Conservation (phyloP, 2,329 filamentous ascomycete species). For the Bertia moriformis region DNA sequence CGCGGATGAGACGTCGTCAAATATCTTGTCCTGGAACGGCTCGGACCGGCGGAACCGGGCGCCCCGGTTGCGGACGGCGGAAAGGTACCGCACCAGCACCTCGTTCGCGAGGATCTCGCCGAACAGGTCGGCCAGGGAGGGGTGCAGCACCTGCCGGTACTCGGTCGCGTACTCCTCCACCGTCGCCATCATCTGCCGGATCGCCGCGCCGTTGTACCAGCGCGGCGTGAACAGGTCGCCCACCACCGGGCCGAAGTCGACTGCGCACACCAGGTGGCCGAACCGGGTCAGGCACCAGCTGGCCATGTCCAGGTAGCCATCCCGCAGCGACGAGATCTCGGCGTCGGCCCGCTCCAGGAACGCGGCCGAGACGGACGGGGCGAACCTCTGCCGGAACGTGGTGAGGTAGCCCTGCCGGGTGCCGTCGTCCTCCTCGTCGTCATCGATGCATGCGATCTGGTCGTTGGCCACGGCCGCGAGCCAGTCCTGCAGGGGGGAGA, state of each 20-base stretch:
- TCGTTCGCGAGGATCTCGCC: constrained; percentile 88
- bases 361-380: constrained; percentile 62
- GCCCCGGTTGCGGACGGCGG: constrained; percentile 72
- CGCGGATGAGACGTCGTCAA: constrained; percentile 77
- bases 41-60: constrained; percentile 78
- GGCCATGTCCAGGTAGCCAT: constrained; percentile 88
- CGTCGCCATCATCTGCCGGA: constrained; percentile 87
- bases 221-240: constrained; percentile 77
- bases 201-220: constrained; percentile 76
- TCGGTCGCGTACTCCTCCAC: constrained; percentile 90
- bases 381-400: constrained; percentile 72
- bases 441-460: constrained; percentile 95
- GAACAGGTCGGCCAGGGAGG: constrained; percentile 77
- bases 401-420: constrained; percentile 46
- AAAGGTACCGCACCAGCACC: constrained; percentile 73
- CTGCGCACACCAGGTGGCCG: constrained; percentile 70
- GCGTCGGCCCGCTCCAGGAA: constrained; percentile 63
- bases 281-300: constrained; percentile 87
- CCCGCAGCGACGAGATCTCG: constrained; percentile 63
- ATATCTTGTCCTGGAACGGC: constrained; percentile 82
- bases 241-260: constrained; percentile 76
- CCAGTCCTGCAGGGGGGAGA: constrained; percentile 84
- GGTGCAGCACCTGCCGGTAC: constrained; percentile 71
- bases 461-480: constrained; percentile 94
- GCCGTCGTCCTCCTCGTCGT: constrained; percentile 62